Evolutionary conservation across 2,329 filamentous ascomycete genomes (phyloP).

Genomic region (Camillea tinctor): DNA sequence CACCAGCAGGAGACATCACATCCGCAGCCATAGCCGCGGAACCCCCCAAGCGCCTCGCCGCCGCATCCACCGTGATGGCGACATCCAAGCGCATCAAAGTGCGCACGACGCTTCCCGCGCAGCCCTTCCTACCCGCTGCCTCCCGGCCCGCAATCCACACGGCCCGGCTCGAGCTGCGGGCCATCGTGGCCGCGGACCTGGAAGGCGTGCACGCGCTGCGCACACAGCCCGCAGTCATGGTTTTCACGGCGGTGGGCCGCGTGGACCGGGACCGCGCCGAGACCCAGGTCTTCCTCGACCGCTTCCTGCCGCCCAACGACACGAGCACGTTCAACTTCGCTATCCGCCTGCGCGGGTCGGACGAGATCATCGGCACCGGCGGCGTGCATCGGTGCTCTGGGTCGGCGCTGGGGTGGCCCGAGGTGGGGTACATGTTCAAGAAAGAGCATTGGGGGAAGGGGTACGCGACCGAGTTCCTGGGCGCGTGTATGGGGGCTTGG

Average conservation of each 20-base stretch:
- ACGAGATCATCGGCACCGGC: slow-evolving; percentile 52
- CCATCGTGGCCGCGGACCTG: slow-evolving; percentile 49
- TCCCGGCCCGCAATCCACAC: slow-evolving; percentile 45
- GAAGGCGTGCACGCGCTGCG: slow-evolving; percentile 52
- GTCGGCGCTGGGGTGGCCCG: slow-evolving; percentile 52
- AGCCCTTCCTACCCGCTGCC: slow-evolving; percentile 40
- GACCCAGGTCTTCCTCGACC: slow-evolving; percentile 40
- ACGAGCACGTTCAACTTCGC: slow-evolving; percentile 54
- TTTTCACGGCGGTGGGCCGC: slow-evolving; percentile 46
- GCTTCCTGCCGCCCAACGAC: slow-evolving; percentile 50
- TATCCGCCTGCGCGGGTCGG: slow-evolving; percentile 46
- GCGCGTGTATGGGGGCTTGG: slow-evolving; percentile 46
- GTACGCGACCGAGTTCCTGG: slow-evolving; percentile 56
- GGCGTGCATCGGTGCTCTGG: slow-evolving; percentile 37
- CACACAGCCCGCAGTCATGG: slow-evolving; percentile 61
- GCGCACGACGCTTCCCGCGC: slow-evolving; percentile 47
- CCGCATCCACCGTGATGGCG: background rate
- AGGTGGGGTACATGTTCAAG: slow-evolving; percentile 57
- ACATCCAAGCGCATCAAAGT: slow-evolving; percentile 35
- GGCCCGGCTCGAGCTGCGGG: slow-evolving; percentile 54
- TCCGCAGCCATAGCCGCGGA: background rate
- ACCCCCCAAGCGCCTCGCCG: background rate
- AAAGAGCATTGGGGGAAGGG: slow-evolving; percentile 55
- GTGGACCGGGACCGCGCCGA: slow-evolving; percentile 44
- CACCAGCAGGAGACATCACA: no score